Base-by-base conservation (phyloP, 148 eudicot species). In the Chenopodium berlandieri region DNA sequence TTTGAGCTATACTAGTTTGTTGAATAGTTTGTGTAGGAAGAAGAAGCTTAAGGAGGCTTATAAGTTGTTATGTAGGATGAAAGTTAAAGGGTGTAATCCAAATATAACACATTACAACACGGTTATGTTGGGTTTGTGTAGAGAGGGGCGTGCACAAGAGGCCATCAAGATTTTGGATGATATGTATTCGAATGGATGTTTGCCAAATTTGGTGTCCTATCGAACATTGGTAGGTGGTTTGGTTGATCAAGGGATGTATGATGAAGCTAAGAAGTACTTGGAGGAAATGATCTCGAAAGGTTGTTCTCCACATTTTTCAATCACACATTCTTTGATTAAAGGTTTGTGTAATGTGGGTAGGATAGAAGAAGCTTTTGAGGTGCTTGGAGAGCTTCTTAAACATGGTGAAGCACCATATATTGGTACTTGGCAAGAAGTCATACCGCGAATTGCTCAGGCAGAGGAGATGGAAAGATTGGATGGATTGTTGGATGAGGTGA, bases 11-110 rank as follows among this genome's bases (percentile, higher is more conserved):
- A 91, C 94, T 16, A 89, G 95, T 10, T 87, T 94, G 76, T 86
- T 94, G 90, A 94, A 94, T 81, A 91, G 97, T 83, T 87, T 94
- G 88, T 94, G 98, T 81, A 89, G 97, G 93, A 94, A 94, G 82
- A 93, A 86, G 91, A 83, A 90, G 88, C 90, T 93, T 25, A 91
- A 66, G 70, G 98, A 94, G 90, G 98, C 98, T 27, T 94, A 94
- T 82, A 94, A 94, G 94, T 88, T 94, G 83, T 83, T 94, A 12
- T 94, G 97, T 81, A 83, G 98, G 84, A 94, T 94, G 97, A 93
- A 89, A 82, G 91, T 94, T 60, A 93, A 91, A 81, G 98, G 98
- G 23, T 94, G 98, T 86, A 90, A 94, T 79, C 98, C 98, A 0
- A 95, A 93, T 75, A 87, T 94, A 23, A 89, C 86, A 7, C 98